Percentiles rank a stretch among this genome's conserved stretches.
Conservation (phyloP, 1,284 basidiomycete species). For the Tilletia horrida region DNA sequence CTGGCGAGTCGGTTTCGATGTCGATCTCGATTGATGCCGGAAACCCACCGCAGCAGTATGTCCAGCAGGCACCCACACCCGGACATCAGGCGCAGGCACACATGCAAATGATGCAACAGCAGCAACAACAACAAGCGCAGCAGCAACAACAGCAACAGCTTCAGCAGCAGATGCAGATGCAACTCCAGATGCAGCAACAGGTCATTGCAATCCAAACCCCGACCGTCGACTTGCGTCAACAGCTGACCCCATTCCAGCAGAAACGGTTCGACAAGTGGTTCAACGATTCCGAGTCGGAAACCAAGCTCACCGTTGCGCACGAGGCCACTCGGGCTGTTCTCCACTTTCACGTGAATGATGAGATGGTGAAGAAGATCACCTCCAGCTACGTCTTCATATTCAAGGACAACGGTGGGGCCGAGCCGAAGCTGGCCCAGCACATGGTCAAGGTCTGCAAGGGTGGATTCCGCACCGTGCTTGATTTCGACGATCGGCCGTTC, state of each 20-base stretch:
- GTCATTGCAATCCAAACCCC: not conserved
- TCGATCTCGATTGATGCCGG: not conserved
- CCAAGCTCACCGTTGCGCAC: not conserved
- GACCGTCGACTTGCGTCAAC: not conserved
- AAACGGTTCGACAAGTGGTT: constrained; percentile 4
- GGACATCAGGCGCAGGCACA: not conserved
- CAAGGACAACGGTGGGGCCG: not conserved
- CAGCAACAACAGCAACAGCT: not conserved
- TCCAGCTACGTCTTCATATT: constrained; percentile 1
- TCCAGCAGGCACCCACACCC: not conserved
- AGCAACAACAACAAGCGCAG: not conserved
- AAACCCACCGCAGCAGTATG: not conserved
- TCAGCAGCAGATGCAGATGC: not conserved
- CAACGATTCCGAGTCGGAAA: not conserved
- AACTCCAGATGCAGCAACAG: not conserved
- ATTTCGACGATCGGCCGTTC: not conserved
- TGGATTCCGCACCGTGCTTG: not conserved
- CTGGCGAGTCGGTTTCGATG: constrained; percentile 9
- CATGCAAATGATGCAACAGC: not conserved
- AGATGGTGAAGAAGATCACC: not conserved
- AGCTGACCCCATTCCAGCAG: not conserved
- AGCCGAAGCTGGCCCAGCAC: not conserved
- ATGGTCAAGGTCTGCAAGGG: not conserved
- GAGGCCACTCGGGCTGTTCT: constrained; percentile 7
- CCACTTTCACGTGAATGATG: constrained; percentile 4